Base-by-base conservation (phyloP, 257 asterid species). In the Pogostemon cablin region DNA sequence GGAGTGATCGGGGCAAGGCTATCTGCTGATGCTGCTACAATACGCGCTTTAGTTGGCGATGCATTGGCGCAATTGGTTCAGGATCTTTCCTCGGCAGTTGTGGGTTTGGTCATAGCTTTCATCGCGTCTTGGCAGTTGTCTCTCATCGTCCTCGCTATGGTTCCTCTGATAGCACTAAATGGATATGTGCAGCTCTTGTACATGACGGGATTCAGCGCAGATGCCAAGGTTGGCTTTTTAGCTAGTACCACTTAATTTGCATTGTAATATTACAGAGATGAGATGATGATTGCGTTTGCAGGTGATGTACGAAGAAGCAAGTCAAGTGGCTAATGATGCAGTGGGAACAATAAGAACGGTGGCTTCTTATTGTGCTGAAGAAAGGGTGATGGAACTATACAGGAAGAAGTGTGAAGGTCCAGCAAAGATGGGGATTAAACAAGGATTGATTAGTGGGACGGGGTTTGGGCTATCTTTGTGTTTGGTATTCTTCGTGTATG, bases 1-100 rank as follows among this genome's bases (percentile, higher is more conserved):
- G 98, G 98, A 76, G 85, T 85, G 20, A 86, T 90, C 5, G 97
- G 98, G 4, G 81, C 98, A 5, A 85, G 89, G 80, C 95, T 92
- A 17, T 90, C 98, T 9, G 81, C 96, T 9, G 98, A 92, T 84
- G 97, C 97, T 62, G 88, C 97, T 2, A 73, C 84, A 0, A 70
- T 92, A 12, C 95, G 96, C 20, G 95, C 91, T 35, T 74, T 92
- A 50, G 93, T 92, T 32, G 97, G 98, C 37, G 98, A 92, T 69
- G 89, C 98, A 20, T 84, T 92, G 15, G 96, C 95, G 4, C 96
- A 90, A 73, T 4, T 92, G 79, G 92, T 92, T 43, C 98, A 92
- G 75, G 95, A 88, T 73, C 75, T 87, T 0, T 63, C 98, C 10
- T 81, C 97, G 2, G 86, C 87, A 10, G 50, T 69, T 3, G 85